Evolutionary conservation across 495 filamentous ascomycete genomes (phyloP), one percentile per base, ranked within the genome.

Genomic region (Penicillium canariense): DNA sequence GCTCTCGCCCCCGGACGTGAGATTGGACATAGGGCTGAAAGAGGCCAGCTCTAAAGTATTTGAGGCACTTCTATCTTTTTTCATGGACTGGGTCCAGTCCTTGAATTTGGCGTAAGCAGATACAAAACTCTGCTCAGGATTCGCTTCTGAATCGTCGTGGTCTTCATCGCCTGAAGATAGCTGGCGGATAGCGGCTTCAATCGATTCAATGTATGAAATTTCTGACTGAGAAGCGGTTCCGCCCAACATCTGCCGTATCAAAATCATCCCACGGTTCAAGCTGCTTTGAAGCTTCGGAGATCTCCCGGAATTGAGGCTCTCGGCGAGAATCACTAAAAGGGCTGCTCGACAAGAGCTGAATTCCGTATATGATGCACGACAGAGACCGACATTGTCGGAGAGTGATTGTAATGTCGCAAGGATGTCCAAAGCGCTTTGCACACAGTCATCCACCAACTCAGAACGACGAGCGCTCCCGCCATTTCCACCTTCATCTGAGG

Each of bases 301-400:
- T 17, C 39, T 63, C 22, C 60, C 56, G 0, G 53, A 51, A n/a
- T 56, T 71, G 28, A 79, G 59, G 34, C 69, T 71, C 54, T 79
- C 69, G 0, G 76, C 74, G 1, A 77, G 68, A 10, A 79, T 74
- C 2, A 77, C 75, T 3, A 79, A 68, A n/a, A 79, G 64, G 18
- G 76, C 74, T 14, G 75, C 76, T 26, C 76, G 69, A 44, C 75
- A 77, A 3, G 73, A 76, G 46, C 73, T 77, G 45, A 77, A 79
- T 43, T 79, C 76, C 0, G 71, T 75, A 50, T 77, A 79, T 0
- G 73, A 77, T 4, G 75, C 76, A 43, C 75, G 72, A 10, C 75
- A 76, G 22, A 79, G 69, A 10, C 76, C 73, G 3, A 65, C 53
- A 22, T 72, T 67, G 25, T 77, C 71, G 11, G 71, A 65, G 8